Evolutionary conservation across 2,329 filamentous ascomycete genomes (phyloP), one percentile per base, ranked within the genome.

Genomic region (Colletotrichum costaricense): DNA sequence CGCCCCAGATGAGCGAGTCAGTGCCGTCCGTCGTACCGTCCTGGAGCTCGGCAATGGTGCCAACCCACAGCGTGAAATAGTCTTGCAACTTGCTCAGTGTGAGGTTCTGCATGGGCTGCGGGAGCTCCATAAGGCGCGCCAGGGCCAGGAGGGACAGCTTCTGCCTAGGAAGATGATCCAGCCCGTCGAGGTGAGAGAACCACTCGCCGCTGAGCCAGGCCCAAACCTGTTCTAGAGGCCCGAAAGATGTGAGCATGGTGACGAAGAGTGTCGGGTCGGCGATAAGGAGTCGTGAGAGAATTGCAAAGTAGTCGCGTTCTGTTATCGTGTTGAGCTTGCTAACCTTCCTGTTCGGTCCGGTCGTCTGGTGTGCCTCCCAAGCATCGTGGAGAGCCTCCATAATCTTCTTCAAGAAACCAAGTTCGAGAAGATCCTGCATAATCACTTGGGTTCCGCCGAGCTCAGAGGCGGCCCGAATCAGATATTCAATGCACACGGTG

Each of bases 231-330:
- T 88, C 85, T 4, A 90, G 75, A 8, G 81, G 78, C 1, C 85
- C 85, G 72, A 88, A 83, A 4, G 84, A 83, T 22, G 82, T 81
- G 22, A 93, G 81, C 81, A 91, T 84, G 22, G 89, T 86, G 5
- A 92, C 84, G 76, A 98, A 93, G 2, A 93, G 85, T 2, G 83
- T 83, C 1, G 95, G 94, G 49, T 93, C 93, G 1, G 92, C 91
- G 2, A 97, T 84, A 0, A 92, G 90, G 19, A 98, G 88, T 1
- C 95, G 93, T 2, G 94, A 92, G 2, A 99, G 87, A 2, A 98
- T 91, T 5, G 91, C 90, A 79, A 97, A 93, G 81, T 97, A 98
- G 79, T 98, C 94, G 0, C 93, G 93, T 79, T 98, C 92, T 1
- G 94, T 92, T 12, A 95, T 88, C 14, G 92, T 91, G 77, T 93